phyloP scores from a whole-genome alignment of 73 alveolate genomes.

The Stentor roeselii region DNA sequence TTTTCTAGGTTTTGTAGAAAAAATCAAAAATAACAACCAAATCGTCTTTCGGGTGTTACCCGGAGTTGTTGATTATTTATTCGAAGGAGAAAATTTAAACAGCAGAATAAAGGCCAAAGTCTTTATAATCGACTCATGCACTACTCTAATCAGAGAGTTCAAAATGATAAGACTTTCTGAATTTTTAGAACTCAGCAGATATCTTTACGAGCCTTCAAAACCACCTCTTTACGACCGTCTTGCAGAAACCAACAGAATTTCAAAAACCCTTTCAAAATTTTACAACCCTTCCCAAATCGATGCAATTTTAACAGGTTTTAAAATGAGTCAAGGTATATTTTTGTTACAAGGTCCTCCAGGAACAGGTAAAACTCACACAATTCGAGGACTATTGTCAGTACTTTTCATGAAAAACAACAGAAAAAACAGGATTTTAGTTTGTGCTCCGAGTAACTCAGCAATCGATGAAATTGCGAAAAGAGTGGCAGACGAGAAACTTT shows the following conservation, averaged over 20 bases:
- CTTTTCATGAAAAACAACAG: background rate
- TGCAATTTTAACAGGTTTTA: background rate
- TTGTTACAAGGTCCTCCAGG: constrained; percentile 35
- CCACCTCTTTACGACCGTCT: background rate
- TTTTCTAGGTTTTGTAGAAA: background rate
- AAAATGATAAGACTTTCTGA: constrained; percentile 18
- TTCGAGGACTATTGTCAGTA: constrained; percentile 10
- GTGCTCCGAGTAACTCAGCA: constrained; percentile 89
- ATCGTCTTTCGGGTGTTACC: background rate
- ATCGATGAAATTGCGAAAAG: constrained; percentile 73
- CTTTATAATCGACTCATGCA: background rate
- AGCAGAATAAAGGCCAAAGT: background rate
- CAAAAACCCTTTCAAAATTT: background rate
- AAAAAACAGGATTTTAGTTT: constrained; percentile 44
- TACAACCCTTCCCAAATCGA: background rate
- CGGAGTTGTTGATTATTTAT: background rate
- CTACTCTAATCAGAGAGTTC: constrained; percentile 4
- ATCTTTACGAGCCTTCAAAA: background rate
- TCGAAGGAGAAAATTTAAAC: background rate
- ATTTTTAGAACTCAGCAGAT: background rate
- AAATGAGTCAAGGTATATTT: background rate
- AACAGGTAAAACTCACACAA: constrained; percentile 23
- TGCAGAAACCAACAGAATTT: background rate
- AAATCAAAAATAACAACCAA: background rate
- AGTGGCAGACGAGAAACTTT: constrained; percentile 46